Evolutionary conservation across 768 basidiomycete species (phyloP), one percentile per base, ranked within the genome.

Genomic region (Tricholoma matsutake): DNA sequence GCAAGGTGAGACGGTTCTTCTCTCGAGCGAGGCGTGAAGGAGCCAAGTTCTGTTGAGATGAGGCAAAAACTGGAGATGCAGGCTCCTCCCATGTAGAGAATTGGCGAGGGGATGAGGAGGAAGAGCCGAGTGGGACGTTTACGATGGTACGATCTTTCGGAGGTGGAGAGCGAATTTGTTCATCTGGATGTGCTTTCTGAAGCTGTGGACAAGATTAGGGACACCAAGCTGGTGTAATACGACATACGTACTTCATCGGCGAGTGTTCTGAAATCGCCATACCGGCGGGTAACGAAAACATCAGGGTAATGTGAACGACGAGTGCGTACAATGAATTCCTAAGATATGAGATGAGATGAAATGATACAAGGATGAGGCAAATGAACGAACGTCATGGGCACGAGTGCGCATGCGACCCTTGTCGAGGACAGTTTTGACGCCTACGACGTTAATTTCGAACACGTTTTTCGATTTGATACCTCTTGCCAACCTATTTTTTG

Each of bases 281-380:
- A 95, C 64, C 97, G 82, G 60, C 97, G 83, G 1, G 94, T 91
- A 4, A 98, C 97, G 73, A 86, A 94, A 1, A 94, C 82, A 64
- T 97, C 95, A 2, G 79, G 81, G 63, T 81, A 81, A 13, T 85
- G 80, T 6, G 86, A 83, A 43, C 94, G 82, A 14, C 88, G 82
- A 0, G 96, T 98, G 31, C 94, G 86, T 31, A 99, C 86, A 66
- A 99, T 87, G 72, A 99, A 99, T 81, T 98, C 97, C 91, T 98
- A 67, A 16, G 2, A 32, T n/a, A n/a, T 54, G 37, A 14, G 35
- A 45, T 54, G 59, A 65, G 43, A 57, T 6, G 54, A 18, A n/a
- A 58, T 32, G 32, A 43, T 58, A 29, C 18, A 35, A 39, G 60
- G 34, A 61, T 56, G 43, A 51, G 65, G 43, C 47, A 62, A 14